Percentiles rank a stretch among this genome's conserved stretches.
These are phyloP conservation scores for Aureobasidium sp. DNA, from an alignment of 2,329 filamentous ascomycete genomes.

Conservation along the genomic window DNA sequence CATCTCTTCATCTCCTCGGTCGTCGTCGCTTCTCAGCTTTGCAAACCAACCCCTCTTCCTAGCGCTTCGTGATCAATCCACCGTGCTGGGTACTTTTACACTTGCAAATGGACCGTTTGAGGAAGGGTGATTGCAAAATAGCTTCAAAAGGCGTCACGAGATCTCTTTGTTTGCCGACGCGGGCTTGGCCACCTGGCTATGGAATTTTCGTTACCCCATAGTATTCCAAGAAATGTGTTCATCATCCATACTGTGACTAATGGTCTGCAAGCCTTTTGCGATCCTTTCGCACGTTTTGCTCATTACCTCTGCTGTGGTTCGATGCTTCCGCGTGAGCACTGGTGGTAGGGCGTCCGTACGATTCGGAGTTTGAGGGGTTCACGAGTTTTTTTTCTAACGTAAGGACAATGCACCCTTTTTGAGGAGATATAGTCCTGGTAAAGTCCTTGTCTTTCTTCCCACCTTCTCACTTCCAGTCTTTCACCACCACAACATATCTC, in stretches of 20 bases:
- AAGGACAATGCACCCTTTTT: conserved; percentile 9
- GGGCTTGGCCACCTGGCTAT: neutral
- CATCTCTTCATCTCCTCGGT: conserved; percentile 4
- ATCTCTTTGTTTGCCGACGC: neutral
- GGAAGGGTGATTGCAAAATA: neutral
- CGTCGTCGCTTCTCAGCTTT: neutral
- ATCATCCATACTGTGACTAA: conserved; percentile 7
- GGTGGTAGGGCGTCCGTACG: neutral
- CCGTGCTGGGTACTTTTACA: conserved; percentile 2
- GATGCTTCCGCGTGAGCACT: conserved; percentile 4
- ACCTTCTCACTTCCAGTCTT: neutral
- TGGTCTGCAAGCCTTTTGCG: conserved; percentile 7
- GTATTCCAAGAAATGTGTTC: neutral
- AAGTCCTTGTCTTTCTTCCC: neutral
- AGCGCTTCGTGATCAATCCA: neutral
- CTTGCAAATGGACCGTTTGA: neutral
- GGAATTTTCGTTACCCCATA: neutral
- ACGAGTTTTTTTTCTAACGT: conserved; percentile 8
- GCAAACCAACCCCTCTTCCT: neutral
- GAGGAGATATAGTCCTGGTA: conserved; percentile 6
- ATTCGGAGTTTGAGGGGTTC: neutral
- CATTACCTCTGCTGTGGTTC: neutral
- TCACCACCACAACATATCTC: neutral
- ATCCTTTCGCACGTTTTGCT: conserved; percentile 11
- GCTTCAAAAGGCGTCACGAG: neutral